These are phyloP conservation scores for Sodiomyces alkalinus DNA, from an alignment of 2,329 filamentous ascomycete genomes.

Conservation along the genomic window DNA sequence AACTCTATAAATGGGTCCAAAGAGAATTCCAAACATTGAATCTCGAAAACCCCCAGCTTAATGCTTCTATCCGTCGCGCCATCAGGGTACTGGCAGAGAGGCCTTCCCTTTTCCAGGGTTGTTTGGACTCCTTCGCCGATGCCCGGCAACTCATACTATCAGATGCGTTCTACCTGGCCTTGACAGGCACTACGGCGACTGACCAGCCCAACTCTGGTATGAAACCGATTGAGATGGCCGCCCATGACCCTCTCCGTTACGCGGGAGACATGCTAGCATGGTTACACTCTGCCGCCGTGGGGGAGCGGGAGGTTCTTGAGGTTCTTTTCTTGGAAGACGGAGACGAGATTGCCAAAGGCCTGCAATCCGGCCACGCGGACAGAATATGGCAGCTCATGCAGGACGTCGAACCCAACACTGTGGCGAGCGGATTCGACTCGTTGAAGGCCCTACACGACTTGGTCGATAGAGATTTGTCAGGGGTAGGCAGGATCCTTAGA, in stretches of 20 bases:
- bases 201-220: constrained; percentile 44
- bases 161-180: constrained; percentile 74
- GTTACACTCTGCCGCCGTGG: constrained; percentile 87
- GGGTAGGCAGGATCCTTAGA: constrained; percentile 69
- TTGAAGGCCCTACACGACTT: constrained; percentile 69
- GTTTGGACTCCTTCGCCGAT: constrained; percentile 84
- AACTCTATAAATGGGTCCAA: constrained; percentile 90
- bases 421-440: constrained; percentile 58
- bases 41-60: constrained; percentile 87
- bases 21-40: constrained; percentile 85
- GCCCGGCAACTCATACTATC: constrained; percentile 75
- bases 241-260: constrained; percentile 83
- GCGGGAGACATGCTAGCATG: constrained; percentile 96
- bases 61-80: constrained; percentile 66
- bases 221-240: constrained; percentile 88
- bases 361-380: constrained; percentile 64
- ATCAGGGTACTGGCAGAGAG: constrained; percentile 78
- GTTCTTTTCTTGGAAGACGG: constrained; percentile 82
- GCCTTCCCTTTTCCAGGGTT: constrained; percentile 82
- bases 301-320: constrained; percentile 84
- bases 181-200: constrained; percentile 55
- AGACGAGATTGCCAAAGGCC: constrained; percentile 70
- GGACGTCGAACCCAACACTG: constrained; percentile 38
- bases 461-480: constrained; percentile 71
- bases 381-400: constrained; percentile 65